These are phyloP conservation scores for Scutellaria barbata DNA, from an alignment of 257 asterid genomes.

Conservation along the genomic window DNA sequence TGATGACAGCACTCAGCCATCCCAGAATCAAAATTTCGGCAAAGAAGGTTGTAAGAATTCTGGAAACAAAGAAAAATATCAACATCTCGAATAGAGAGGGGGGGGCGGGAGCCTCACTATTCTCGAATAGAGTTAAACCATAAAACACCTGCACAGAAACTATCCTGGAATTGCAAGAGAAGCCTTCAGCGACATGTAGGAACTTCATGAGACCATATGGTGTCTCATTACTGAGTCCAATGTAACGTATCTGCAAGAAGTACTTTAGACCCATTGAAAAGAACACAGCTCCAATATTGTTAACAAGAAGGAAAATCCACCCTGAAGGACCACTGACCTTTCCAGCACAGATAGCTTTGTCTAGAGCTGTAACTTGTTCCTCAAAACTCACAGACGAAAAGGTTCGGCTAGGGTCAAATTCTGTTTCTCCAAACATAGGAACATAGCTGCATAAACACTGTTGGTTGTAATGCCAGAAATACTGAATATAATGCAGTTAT, in stretches of 20 bases:
- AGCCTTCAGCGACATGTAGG: constrained; percentile 57
- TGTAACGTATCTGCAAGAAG: constrained; percentile 71
- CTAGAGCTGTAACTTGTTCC: constrained; percentile 79
- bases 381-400: constrained; percentile 67
- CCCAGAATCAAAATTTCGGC: constrained; percentile 83
- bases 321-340: constrained; percentile 63
- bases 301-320: constrained; percentile 6
- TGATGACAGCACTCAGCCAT: constrained; percentile 96
- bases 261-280: constrained; percentile 29
- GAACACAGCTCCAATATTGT: constrained; percentile 17
- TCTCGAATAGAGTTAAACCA: constrained; percentile 37
- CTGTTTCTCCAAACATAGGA: constrained; percentile 95
- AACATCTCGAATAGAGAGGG: background rate
- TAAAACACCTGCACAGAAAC: constrained; percentile 81
- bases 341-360: constrained; percentile 75
- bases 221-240: constrained; percentile 93
- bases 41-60: constrained; percentile 83
- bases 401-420: constrained; percentile 57
- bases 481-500: background rate
- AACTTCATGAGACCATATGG: constrained; percentile 94
- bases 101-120: constrained; percentile 33
- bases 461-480: constrained; percentile 19
- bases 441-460: constrained; percentile 48
- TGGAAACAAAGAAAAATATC: constrained; percentile 40
- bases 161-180: constrained; percentile 56